Conservation (phyloP, 176 grass and related monocot species). For the Elymus sibiricus region DNA sequence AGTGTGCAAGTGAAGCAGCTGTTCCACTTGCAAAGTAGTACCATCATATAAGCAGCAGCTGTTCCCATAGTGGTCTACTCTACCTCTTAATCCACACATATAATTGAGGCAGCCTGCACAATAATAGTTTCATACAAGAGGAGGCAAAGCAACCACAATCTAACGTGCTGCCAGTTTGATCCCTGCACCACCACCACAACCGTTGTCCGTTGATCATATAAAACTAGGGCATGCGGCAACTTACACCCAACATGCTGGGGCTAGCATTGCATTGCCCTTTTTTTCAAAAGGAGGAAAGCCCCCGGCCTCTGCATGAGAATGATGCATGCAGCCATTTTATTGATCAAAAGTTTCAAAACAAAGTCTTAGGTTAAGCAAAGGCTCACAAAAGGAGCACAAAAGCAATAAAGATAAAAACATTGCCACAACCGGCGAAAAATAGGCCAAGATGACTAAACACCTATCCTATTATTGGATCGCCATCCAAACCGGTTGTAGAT, state of each 20-base stretch:
- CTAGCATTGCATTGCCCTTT: background rate
- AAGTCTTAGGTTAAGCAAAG: too few species aligned
- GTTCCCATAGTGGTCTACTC: background rate
- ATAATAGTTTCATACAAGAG: constrained; percentile 29
- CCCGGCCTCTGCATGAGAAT: too few species aligned
- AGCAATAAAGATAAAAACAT: too few species aligned
- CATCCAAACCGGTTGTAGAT: too few species aligned
- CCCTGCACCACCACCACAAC: constrained; percentile 31
- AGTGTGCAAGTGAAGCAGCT: background rate
- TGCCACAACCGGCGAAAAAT: too few species aligned
- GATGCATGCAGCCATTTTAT: too few species aligned
- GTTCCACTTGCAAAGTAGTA: constrained; percentile 18
- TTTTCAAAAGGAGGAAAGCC: too few species aligned
- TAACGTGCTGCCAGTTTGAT: constrained; percentile 54
- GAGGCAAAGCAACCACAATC: constrained; percentile 21
- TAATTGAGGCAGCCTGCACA: constrained; percentile 5
- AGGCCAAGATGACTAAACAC: too few species aligned
- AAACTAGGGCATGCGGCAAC: constrained; percentile 34
- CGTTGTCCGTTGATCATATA: constrained; percentile 18
- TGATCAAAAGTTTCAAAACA: too few species aligned
- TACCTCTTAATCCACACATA: background rate
- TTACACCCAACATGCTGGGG: constrained; percentile 29
- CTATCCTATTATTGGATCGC: too few species aligned
- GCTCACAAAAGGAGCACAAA: too few species aligned
- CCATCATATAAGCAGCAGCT: constrained; percentile 17